Evolutionary conservation across 2,329 filamentous ascomycete genomes (phyloP), one percentile per base, ranked within the genome.

Genomic region (Colletotrichum orchidophilum): DNA sequence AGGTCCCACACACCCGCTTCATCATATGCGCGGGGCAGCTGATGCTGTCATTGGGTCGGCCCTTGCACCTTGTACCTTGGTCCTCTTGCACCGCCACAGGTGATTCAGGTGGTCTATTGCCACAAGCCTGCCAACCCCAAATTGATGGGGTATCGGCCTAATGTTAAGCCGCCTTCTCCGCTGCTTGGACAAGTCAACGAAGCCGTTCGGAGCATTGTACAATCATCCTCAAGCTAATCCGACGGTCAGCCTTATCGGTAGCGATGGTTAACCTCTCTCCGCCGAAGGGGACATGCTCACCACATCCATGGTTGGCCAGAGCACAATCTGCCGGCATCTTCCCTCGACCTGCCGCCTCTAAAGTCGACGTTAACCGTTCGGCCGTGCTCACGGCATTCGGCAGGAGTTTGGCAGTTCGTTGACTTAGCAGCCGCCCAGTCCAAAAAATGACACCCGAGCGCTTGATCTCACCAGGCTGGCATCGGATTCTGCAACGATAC

Each of bases 11-110:
- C 52, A 24, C 64, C 55, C 64, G 69, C 69, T 63, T 68, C 33
- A 71, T 63, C 71, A 55, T 60, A 71, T 61, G 71, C 58, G 71
- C 71, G 71, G 71, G 71, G 71, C 71, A 73, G 63, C 62, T 71
- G 67, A 67, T 63, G 59, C 63, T 71, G 71, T 71, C 70, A 62
- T 71, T 64, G 63, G 57, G 42, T 57, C 62, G 21, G 64, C 31
- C 26, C 29, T 42, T 42, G 49, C 33, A 46, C 59, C 42, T 31
- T 46, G 39, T 21, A 15, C 54, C 33, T 39, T 21, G 29, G 49
- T 39, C 66, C 33, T 31, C 54, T 35, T 68, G 68, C 69, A 71
- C 69, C 58, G 69, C 69, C 69, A 71, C 69, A 69, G 12, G 46
- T 2, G 9, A 46, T 21, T n/a, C 18, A 18, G 39, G 39, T 21